phyloP scores from a whole-genome alignment of 2,329 filamentous ascomycete species.

The Pseudogymnoascus sp. region DNA sequence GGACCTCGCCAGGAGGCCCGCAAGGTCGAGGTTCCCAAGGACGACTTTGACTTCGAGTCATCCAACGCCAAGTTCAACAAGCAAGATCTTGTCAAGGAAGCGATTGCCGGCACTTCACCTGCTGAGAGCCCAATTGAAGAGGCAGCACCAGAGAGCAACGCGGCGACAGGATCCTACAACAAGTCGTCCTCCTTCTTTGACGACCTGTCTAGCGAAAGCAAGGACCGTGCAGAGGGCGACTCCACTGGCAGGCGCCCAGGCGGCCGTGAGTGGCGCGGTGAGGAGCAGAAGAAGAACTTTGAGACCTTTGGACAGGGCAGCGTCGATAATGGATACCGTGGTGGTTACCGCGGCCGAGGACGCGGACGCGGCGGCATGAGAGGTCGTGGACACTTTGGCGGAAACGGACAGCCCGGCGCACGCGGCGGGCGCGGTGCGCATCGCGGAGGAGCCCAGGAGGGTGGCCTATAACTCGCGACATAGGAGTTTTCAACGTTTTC shows the following conservation, averaged over 20 bases:
- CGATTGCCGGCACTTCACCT: slow-evolving; percentile 67
- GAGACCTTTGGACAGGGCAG: slow-evolving; percentile 97
- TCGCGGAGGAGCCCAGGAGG: slow-evolving; percentile 15
- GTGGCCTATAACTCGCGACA: slow-evolving; percentile 16
- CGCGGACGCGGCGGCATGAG: slow-evolving; percentile 51
- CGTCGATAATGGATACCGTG: slow-evolving; percentile 71
- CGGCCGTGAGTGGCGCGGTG: slow-evolving; percentile 79
- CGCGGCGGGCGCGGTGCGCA: slow-evolving; percentile 23
- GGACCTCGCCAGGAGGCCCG: slow-evolving; percentile 33
- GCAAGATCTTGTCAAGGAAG: slow-evolving; percentile 78
- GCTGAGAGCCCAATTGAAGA: slow-evolving; percentile 38
- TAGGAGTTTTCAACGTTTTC: not conserved
- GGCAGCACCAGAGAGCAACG: slow-evolving; percentile 34
- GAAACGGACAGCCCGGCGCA: slow-evolving; percentile 17
- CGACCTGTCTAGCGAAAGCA: slow-evolving; percentile 91
- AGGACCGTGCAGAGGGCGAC: slow-evolving; percentile 69
- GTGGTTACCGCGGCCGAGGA: slow-evolving; percentile 70
- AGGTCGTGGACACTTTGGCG: slow-evolving; percentile 20
- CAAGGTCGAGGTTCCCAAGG: slow-evolving; percentile 80
- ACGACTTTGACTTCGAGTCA: slow-evolving; percentile 86
- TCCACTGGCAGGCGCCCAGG: slow-evolving; percentile 57
- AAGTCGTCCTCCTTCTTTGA: slow-evolving; percentile 91
- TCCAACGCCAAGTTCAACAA: slow-evolving; percentile 86
- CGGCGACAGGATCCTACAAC: slow-evolving; percentile 61
- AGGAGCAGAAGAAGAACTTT: slow-evolving; percentile 92